Evolutionary conservation across 2,329 filamentous ascomycete genomes (phyloP), one percentile per base, ranked within the genome.

Genomic region (Rutstroemia sp.): DNA sequence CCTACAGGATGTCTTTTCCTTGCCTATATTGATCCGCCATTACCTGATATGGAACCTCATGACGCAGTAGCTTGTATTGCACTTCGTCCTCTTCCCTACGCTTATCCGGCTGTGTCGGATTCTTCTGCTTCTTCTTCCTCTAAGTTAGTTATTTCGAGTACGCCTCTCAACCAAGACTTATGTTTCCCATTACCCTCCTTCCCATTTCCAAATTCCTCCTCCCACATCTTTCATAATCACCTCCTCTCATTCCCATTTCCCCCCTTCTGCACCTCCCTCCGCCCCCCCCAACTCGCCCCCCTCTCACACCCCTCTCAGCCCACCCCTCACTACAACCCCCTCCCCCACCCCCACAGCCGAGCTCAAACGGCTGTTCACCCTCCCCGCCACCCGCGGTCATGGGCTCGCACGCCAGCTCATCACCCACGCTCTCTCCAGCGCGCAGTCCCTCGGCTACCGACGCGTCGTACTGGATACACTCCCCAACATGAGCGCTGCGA

Each of bases 301-400:
- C 9, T 5, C 37, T 39, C 16, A 3, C 37, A 39, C 37, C 37
- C 9, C 16, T 5, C 9, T 39, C 37, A 2, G 2, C 3, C 16
- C 16, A 2, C 37, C 5, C 37, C 37, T 39, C n/a, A n/a, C n/a
- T n/a, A n/a, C n/a, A n/a, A n/a, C n/a, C n/a, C n/a, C n/a, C n/a
- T n/a, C n/a, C n/a, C 38, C 10, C 38, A 41, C 12, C 10, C 10
- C 39, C 39, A 18, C 39, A 18, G 39, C 39, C n/a, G 81, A 85
- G 65, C 77, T 84, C 71, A 85, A 85, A 65, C 72, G 81, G 1
- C 70, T 85, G 0, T 85, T 80, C 61, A 73, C 81, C 8, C 58
- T 69, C 2, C 77, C 77, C 0, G 6, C 39, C 16, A 42, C 39
- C 16, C 39, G 39, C 6, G 39, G 39, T 6, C 39, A 18, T 16